Evolutionary conservation across 306 rosid genomes (phyloP).

Genomic region (Cotoneaster glaucophyllus): DNA sequence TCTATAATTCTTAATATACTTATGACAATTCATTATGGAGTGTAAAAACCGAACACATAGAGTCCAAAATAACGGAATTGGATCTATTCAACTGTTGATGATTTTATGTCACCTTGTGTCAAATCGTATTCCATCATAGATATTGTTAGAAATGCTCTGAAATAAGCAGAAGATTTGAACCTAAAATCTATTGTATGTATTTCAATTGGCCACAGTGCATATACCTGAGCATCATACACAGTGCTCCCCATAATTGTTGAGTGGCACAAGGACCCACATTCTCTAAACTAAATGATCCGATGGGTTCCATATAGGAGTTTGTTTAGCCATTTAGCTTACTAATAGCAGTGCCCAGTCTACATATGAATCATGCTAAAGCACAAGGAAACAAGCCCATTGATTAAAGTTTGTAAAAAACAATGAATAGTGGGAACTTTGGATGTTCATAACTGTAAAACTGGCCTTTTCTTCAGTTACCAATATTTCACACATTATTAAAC

Average conservation of each 20-base stretch:
- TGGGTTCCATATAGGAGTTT: conserved; percentile 17
- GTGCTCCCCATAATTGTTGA: neutral
- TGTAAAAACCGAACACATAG: too few relatives aligned
- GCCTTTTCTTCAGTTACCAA: neutral
- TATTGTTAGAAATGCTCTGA: neutral
- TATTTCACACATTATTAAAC: too few relatives aligned
- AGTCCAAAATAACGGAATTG: too few relatives aligned
- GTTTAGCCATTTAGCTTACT: conserved; percentile 1
- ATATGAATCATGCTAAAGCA: conserved; percentile 4
- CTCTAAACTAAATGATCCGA: neutral
- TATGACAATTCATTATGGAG: too few relatives aligned
- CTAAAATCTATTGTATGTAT: too few relatives aligned
- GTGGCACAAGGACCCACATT: neutral
- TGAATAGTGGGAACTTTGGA: neutral
- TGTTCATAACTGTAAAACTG: conserved; percentile 1
- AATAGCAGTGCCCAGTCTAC: neutral
- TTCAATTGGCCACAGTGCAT: neutral
- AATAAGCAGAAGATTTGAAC: neutral
- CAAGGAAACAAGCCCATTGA: conserved; percentile 2
- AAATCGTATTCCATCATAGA: too few relatives aligned
- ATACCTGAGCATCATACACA: neutral
- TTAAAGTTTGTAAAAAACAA: neutral
- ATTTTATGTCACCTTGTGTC: too few relatives aligned
- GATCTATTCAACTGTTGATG: too few relatives aligned
- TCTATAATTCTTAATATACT: too few relatives aligned